A percentile compares a stretch with the other conserved stretches of the same genome.
These are phyloP conservation scores for Aspergillus arachidicola DNA, from an alignment of 2,329 filamentous ascomycete genomes.

Conservation along the genomic window DNA sequence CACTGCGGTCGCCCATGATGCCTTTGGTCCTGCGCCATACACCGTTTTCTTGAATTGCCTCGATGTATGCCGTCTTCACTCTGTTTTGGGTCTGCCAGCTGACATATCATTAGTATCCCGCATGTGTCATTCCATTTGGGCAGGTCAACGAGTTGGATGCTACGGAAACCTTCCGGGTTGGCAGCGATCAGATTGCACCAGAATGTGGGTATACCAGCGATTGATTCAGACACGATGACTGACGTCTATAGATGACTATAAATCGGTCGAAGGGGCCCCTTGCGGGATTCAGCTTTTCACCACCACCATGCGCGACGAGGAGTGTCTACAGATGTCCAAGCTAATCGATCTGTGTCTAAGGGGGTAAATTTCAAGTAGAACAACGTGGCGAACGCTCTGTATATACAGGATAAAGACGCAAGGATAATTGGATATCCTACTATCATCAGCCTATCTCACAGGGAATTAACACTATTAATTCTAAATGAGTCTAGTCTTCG, in stretches of 20 bases:
- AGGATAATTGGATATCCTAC: no score
- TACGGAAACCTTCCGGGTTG: slow-evolving; percentile 11
- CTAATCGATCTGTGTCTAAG: slow-evolving; percentile 29
- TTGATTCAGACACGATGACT: not conserved
- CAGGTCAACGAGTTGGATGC: slow-evolving; percentile 19
- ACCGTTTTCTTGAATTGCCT: slow-evolving; percentile 51
- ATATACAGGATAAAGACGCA: no score
- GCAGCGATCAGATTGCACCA: slow-evolving; percentile 18
- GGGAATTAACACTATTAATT: no score
- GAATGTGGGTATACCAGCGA: slow-evolving; percentile 22
- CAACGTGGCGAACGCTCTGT: rapidly evolving
- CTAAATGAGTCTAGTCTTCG: no score
- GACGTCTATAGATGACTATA: slow-evolving; percentile 24
- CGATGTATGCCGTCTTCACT: slow-evolving; percentile 43
- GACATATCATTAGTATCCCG: slow-evolving; percentile 46
- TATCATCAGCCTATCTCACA: no score
- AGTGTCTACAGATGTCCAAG: slow-evolving; percentile 30
- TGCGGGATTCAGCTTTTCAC: slow-evolving; percentile 33
- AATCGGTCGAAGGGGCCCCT: slow-evolving; percentile 30
- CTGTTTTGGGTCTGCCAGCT: not conserved
- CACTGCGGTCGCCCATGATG: slow-evolving; percentile 56
- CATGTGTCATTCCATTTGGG: slow-evolving; percentile 50
- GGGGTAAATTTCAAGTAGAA: not conserved
- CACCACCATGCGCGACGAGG: slow-evolving; percentile 31
- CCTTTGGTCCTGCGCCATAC: slow-evolving; percentile 22